A percentile compares a stretch with the other conserved stretches of the same genome.
Conservation (phyloP, 208 protist species). For the Sergeia podlipaevii region DNA sequence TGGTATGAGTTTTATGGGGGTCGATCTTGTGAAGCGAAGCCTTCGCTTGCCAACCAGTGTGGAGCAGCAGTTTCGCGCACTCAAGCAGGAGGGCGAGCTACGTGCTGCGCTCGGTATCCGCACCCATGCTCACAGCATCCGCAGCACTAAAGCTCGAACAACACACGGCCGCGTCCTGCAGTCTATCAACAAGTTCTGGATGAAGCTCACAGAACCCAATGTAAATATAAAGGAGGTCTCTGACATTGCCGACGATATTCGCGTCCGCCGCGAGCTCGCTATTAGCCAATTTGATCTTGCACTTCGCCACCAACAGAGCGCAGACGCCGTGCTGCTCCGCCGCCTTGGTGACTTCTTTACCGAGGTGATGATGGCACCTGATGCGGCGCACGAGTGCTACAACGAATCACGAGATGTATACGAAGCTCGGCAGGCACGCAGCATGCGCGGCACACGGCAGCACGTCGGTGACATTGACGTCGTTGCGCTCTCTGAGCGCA, state of each 20-base stretch:
- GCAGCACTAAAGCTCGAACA: constrained; percentile 11
- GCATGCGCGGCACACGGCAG: constrained; percentile 19
- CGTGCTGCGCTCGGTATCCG: constrained; percentile 17
- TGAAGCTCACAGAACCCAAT: constrained; percentile 22
- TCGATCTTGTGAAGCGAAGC: constrained; percentile 14
- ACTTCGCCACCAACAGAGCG: constrained; percentile 10
- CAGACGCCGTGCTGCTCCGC: constrained; percentile 13
- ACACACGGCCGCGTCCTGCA: constrained; percentile 13
- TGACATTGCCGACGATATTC: constrained; percentile 15
- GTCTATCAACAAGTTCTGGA: constrained; percentile 18
- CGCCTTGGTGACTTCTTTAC: constrained; percentile 23
- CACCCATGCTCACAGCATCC: constrained; percentile 16
- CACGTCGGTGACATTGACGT: constrained; percentile 13
- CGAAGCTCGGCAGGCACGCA: constrained; percentile 11
- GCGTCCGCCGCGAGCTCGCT: constrained; percentile 1
- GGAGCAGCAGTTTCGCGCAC: constrained; percentile 14
- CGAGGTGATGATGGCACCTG: constrained; percentile 16
- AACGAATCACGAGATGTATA: constrained; percentile 13
- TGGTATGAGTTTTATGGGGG: constrained; percentile 15
- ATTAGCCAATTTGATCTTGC: constrained; percentile 16
- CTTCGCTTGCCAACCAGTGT: constrained; percentile 5
- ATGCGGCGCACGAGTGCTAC: constrained; percentile 23
- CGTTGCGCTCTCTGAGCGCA: constrained; percentile 10
- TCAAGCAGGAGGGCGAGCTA: constrained; percentile 12
- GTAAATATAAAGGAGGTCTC: constrained; percentile 24